phyloP scores from a whole-genome alignment of 2,329 filamentous ascomycete species.

The Lasiodiplodia sp. region DNA sequence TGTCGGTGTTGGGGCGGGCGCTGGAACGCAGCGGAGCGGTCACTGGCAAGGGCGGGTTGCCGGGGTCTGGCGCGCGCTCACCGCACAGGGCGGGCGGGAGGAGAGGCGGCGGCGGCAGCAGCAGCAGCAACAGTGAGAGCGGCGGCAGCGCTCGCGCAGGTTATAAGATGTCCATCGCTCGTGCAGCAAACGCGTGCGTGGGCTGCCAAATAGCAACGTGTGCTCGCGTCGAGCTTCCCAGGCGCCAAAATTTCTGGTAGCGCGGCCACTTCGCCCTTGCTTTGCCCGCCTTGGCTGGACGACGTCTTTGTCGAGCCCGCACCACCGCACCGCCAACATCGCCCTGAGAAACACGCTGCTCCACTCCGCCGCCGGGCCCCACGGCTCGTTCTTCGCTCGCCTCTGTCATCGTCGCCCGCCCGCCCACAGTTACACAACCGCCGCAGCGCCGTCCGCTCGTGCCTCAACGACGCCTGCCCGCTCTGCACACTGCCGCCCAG shows the following conservation, averaged over 20 bases:
- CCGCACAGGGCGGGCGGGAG: constrained; percentile 18
- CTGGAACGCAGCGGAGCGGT: background rate
- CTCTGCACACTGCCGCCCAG: constrained; percentile 27
- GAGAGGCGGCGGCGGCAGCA: constrained; percentile 11
- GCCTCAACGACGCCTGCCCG: constrained; percentile 26
- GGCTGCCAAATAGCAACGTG: constrained; percentile 8
- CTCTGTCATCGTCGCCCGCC: constrained; percentile 13
- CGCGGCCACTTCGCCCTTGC: constrained; percentile 26
- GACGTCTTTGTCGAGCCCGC: constrained; percentile 28
- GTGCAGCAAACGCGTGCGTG: constrained; percentile 19
- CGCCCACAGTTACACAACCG: constrained; percentile 26
- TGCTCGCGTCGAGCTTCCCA: constrained; percentile 27
- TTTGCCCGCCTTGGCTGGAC: constrained; percentile 26
- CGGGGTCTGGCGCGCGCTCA: constrained; percentile 6
- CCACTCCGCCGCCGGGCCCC: constrained; percentile 18
- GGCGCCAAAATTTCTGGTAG: constrained; percentile 26
- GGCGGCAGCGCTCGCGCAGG: background rate
- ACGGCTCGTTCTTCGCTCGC: constrained; percentile 13
- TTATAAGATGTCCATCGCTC: constrained; percentile 5
- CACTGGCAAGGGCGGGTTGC: background rate
- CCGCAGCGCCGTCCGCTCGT: constrained; percentile 28
- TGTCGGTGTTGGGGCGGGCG: constrained; percentile 17
- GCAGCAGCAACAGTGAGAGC: background rate
- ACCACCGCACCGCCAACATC: constrained; percentile 27
- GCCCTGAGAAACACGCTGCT: constrained; percentile 27